Evolutionary conservation across 2,329 filamentous ascomycete species (phyloP), one percentile per base, ranked within the genome.

Genomic region (Sporothrix humicola): DNA sequence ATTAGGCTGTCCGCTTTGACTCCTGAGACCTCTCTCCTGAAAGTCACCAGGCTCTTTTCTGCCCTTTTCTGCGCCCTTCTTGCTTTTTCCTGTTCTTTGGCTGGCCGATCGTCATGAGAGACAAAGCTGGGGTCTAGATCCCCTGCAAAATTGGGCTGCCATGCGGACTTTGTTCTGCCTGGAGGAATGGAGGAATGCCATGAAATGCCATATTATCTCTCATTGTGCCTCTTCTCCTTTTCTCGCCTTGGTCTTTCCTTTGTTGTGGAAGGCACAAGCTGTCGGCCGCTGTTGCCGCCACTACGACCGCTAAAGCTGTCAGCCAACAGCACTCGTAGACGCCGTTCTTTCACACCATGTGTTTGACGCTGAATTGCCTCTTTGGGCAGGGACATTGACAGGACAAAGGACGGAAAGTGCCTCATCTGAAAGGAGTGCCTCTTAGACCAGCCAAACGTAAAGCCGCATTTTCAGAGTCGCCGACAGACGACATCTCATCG

Each of bases 61-160:
- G 52, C 23, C n/a, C 15, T 7, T 37, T 6, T 37, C 31, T 37
- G 31, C 31, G 31, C 31, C 7, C 31, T 37, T 37, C 31, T 37
- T 37, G 58, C 10, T 17, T 42, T 46, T 17, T 63, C 20, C 20
- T 9, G 12, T 13, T 10, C 15, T 56, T 56, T 56, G 52, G 42
- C 61, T 65, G 61, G 61, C 61, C 20, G 61, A 65, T 65, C 61
- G 42, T 65, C 42, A 48, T 17, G 42, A 48, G 61, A 65, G 48
- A 48, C 61, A 65, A 42, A 26, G 61, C 61, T 17, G 42, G 61
- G 37, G 61, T 65, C 61, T 48, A 48, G 61, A 48, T 26, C 42
- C 61, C 61, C 61, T 66, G 61, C 42, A 8, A 65, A 66, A 65
- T 65, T 63, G 61, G 61, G 61, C 42, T 17, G 42, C 37, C 37